These are phyloP conservation scores for Aspergillus panamensis DNA, from an alignment of 495 filamentous ascomycete genomes.

Conservation along the genomic window DNA sequence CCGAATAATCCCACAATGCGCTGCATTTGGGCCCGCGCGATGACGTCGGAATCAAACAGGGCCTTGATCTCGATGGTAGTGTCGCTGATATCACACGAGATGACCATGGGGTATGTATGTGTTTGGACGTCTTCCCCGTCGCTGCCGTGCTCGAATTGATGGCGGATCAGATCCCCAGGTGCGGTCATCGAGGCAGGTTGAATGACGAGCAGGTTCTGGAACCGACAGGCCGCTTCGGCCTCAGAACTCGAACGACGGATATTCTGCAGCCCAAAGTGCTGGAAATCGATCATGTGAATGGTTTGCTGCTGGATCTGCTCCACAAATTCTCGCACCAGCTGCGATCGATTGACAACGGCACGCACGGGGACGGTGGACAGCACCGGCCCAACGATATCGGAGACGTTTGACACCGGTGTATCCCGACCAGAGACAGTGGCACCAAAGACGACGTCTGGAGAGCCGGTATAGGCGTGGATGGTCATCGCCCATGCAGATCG, in stretches of 20 bases:
- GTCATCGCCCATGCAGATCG: no score
- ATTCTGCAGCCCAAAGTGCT: slow-evolving; percentile 47
- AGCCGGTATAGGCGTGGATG: no score
- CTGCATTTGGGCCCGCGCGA: slow-evolving; percentile 20
- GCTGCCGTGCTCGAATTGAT: no score
- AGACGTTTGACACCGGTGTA: no score
- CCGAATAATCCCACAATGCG: no score
- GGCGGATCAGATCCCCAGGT: not conserved
- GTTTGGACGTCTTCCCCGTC: no score
- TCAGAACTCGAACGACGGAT: slow-evolving; percentile 51
- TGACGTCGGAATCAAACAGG: not conserved
- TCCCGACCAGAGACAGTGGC: no score
- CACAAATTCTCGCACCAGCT: slow-evolving; percentile 24
- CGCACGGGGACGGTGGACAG: no score
- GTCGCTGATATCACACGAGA: slow-evolving; percentile 16
- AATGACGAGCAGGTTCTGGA: slow-evolving; percentile 34
- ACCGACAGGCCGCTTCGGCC: slow-evolving; percentile 48
- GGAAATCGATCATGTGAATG: slow-evolving; percentile 31
- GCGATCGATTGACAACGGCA: no score
- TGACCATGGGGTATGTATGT: not conserved
- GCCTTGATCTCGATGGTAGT: not conserved
- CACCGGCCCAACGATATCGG: no score
- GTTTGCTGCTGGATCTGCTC: slow-evolving; percentile 33
- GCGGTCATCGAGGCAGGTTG: not conserved
- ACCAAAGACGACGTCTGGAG: no score